These are phyloP conservation scores for Sclerotiophoma versabilis DNA, from an alignment of 2,329 filamentous ascomycete genomes.

Conservation along the genomic window DNA sequence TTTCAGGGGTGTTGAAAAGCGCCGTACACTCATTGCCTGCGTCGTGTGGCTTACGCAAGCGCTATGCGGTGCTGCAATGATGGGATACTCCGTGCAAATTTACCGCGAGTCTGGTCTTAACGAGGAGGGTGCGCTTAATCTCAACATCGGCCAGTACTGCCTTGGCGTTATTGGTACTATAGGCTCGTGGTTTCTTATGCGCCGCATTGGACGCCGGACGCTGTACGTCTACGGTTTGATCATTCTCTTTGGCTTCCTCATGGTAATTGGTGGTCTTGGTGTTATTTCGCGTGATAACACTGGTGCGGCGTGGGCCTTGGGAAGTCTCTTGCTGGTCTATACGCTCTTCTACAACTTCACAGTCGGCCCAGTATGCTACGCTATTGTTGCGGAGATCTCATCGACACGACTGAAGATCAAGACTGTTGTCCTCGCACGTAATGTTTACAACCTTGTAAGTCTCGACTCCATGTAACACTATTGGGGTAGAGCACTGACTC, in stretches of 20 bases:
- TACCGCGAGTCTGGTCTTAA: conserved; percentile 14
- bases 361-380: conserved; percentile 88
- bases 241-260: conserved; percentile 8
- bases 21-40: conserved; percentile 62
- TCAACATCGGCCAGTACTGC: conserved; percentile 17
- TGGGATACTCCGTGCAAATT: conserved; percentile 35
- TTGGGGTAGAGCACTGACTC: conserved; percentile 62
- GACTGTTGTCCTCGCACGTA: conserved; percentile 83
- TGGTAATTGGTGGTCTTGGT: conserved; percentile 81
- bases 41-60: conserved; percentile 65
- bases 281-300: conserved; percentile 56
- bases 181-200: conserved; percentile 74
- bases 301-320: conserved; percentile 52
- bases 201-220: conserved; percentile 47
- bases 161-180: conserved; percentile 20
- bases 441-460: conserved; percentile 69
- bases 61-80: conserved; percentile 54
- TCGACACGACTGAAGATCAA: conserved; percentile 85
- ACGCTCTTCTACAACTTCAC: conserved; percentile 80
- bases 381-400: conserved; percentile 81
- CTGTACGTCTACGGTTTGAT: conserved; percentile 9
- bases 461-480: conserved; percentile 79
- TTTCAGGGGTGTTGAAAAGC: conserved; percentile 60
- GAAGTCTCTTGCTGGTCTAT: conserved; percentile 37
- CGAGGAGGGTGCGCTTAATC: conserved; percentile 12